Evolutionary conservation across 306 rosid genomes (phyloP).

Genomic region (Delonix regia): DNA sequence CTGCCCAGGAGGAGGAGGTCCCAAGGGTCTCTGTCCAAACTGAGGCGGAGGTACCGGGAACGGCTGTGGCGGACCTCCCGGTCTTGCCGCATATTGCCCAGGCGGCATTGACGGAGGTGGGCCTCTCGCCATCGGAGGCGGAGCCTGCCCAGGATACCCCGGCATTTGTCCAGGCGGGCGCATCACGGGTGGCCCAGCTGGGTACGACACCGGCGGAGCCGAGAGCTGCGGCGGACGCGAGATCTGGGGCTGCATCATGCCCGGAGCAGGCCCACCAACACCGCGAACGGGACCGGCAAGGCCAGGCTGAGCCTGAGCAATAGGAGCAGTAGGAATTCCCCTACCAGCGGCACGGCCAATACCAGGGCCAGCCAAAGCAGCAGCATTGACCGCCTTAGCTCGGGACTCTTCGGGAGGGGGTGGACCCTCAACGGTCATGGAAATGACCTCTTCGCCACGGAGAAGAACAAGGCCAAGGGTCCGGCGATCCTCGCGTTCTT

Average conservation of each 20-base stretch:
- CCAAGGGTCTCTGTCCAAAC: slow-evolving; percentile 95
- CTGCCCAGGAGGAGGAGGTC: slow-evolving; percentile 96
- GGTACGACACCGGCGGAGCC: slow-evolving; percentile 76
- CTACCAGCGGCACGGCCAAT: slow-evolving; percentile 87
- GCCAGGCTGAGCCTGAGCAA: slow-evolving; percentile 90
- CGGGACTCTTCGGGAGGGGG: slow-evolving; percentile 97
- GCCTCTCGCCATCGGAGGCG: slow-evolving; percentile 65
- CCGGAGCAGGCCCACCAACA: slow-evolving; percentile 94
- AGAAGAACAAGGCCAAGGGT: slow-evolving; percentile 96
- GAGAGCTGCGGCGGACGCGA: slow-evolving; percentile 76
- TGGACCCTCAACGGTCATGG: slow-evolving; percentile 99
- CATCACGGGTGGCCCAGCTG: slow-evolving; percentile 65
- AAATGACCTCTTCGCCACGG: slow-evolving; percentile 98
- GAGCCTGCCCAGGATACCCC: slow-evolving; percentile 68
- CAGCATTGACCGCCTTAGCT: slow-evolving; percentile 77
- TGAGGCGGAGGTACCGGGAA: slow-evolving; percentile 68
- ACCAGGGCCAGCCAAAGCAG: slow-evolving; percentile 88
- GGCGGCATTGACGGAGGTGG: slow-evolving; percentile 74
- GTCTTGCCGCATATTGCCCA: slow-evolving; percentile 64
- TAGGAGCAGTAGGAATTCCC: slow-evolving; percentile 79
- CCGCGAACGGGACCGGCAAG: slow-evolving; percentile 95
- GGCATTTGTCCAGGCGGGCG: slow-evolving; percentile 82
- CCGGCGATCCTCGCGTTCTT: slow-evolving; percentile 93
- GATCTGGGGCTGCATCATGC: slow-evolving; percentile 99
- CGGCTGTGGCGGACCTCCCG: slow-evolving; percentile 73